A percentile compares a stretch with the other conserved stretches of the same genome.
These are phyloP conservation scores for Psilocybe azurescens DNA, from an alignment of 768 basidiomycete species.

Conservation along the genomic window DNA sequence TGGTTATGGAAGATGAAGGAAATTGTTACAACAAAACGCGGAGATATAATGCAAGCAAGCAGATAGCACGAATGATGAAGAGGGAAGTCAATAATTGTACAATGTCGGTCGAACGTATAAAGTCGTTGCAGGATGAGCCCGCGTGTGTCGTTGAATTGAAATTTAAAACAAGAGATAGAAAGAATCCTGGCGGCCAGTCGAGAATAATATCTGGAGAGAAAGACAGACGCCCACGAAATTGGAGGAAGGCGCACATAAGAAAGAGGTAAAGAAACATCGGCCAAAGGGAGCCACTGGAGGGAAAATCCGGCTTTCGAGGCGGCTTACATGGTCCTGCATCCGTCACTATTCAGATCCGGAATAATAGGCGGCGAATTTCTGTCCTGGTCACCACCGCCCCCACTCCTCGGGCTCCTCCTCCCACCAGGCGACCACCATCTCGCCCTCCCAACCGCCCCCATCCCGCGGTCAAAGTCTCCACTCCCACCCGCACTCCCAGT, in stretches of 20 bases:
- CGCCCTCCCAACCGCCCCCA: constrained; percentile 26
- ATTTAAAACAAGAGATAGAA: background rate
- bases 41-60: background rate
- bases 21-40: constrained; percentile 1
- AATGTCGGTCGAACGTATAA: too few species aligned
- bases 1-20: background rate
- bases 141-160: background rate
- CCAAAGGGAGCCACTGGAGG: too few species aligned
- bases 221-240: too few species aligned
- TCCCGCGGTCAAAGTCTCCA: constrained; percentile 38
- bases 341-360: constrained; percentile 56
- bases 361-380: constrained; percentile 53
- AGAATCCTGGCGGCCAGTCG: background rate
- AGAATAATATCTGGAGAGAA: too few species aligned
- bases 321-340: constrained; percentile 72
- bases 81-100: background rate
- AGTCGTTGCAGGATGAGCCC: too few species aligned
- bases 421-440: constrained; percentile 65
- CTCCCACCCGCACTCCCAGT: constrained; percentile 21
- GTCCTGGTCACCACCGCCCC: constrained; percentile 36
- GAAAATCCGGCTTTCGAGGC: too few species aligned
- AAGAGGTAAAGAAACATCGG: background rate
- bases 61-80: constrained; percentile 1
- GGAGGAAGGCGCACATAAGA: too few species aligned
- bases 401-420: constrained; percentile 35